These are phyloP conservation scores for Skeletonema potamos DNA, from an alignment of 108 stramenopile genomes.

Conservation along the genomic window DNA sequence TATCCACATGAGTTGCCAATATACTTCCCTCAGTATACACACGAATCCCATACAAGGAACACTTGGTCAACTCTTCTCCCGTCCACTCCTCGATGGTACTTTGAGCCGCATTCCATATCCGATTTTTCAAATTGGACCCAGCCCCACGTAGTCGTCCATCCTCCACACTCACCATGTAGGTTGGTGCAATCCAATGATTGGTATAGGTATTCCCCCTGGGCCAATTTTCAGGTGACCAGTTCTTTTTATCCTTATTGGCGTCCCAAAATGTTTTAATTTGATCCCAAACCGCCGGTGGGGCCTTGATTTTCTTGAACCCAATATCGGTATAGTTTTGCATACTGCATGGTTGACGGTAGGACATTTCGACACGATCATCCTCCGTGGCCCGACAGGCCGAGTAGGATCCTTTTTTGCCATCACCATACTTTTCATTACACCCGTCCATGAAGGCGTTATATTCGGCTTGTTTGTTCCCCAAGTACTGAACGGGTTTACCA, in stretches of 20 bases:
- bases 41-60: slow-evolving; percentile 88
- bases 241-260: slow-evolving; percentile 51
- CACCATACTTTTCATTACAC: slow-evolving; percentile 59
- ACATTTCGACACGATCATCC: slow-evolving; percentile 79
- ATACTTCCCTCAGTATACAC: slow-evolving; percentile 83
- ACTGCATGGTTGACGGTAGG: slow-evolving; percentile 64
- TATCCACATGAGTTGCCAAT: slow-evolving; percentile 91
- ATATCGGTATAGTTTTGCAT: slow-evolving; percentile 77
- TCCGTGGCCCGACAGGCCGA: slow-evolving; percentile 56
- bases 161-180: slow-evolving; percentile 75
- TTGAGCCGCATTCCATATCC: slow-evolving; percentile 73
- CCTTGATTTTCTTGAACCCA: slow-evolving; percentile 67
- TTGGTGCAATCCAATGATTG: slow-evolving; percentile 65
- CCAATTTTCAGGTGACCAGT: slow-evolving; percentile 53
- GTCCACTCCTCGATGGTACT: slow-evolving; percentile 86
- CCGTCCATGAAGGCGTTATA: slow-evolving; percentile 63
- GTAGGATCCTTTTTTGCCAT: slow-evolving; percentile 5
- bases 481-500: slow-evolving; percentile 62
- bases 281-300: slow-evolving; percentile 58
- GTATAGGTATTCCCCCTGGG: slow-evolving; percentile 77
- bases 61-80: slow-evolving; percentile 75
- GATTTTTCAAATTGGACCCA: slow-evolving; percentile 60
- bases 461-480: slow-evolving; percentile 56
- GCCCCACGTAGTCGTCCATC: slow-evolving; percentile 59
- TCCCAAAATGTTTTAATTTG: slow-evolving; percentile 72